Percentiles rank a stretch among this genome's conserved stretches.
Conservation (phyloP, 2,329 filamentous ascomycete genomes). For the Claviceps sp. region DNA sequence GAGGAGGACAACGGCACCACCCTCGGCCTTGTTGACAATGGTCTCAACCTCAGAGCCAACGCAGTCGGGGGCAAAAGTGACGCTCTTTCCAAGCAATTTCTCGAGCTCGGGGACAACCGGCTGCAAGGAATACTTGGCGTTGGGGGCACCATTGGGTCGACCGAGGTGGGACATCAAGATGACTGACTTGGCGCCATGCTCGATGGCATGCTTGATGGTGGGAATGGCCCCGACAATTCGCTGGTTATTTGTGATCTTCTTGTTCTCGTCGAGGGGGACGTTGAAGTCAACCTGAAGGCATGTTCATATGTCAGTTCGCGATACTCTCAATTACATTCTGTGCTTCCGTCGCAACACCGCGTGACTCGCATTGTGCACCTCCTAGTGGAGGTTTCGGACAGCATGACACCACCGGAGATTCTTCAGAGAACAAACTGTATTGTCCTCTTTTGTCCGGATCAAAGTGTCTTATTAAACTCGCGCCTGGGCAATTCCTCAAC, state of each 20-base stretch:
- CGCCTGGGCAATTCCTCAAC: slow-evolving; percentile 20
- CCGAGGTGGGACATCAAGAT: slow-evolving; percentile 98
- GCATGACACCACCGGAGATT: too few species aligned
- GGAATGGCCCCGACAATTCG: slow-evolving; percentile 92
- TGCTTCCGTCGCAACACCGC: not conserved
- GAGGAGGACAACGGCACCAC: slow-evolving; percentile 75
- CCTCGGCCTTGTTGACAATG: slow-evolving; percentile 67
- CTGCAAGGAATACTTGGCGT: slow-evolving; percentile 88
- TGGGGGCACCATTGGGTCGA: slow-evolving; percentile 79
- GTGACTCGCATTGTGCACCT: not conserved
- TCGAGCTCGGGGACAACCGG: slow-evolving; percentile 84
- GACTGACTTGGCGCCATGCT: slow-evolving; percentile 82
- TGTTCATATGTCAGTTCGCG: not conserved
- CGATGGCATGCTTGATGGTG: slow-evolving; percentile 88
- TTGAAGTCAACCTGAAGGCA: slow-evolving; percentile 86
- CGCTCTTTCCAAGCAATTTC: slow-evolving; percentile 73
- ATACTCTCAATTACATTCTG: not conserved
- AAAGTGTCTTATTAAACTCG: not conserved
- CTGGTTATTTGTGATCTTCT: slow-evolving; percentile 96
- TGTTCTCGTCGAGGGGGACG: slow-evolving; percentile 84
- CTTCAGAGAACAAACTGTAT: not conserved
- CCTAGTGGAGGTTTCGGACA: too few species aligned
- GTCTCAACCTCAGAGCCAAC: slow-evolving; percentile 85
- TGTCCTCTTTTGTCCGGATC: too few species aligned
- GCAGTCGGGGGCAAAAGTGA: slow-evolving; percentile 80